These are phyloP conservation scores for Candida piceae DNA, from an alignment of 805 yeast species.

Conservation along the genomic window DNA sequence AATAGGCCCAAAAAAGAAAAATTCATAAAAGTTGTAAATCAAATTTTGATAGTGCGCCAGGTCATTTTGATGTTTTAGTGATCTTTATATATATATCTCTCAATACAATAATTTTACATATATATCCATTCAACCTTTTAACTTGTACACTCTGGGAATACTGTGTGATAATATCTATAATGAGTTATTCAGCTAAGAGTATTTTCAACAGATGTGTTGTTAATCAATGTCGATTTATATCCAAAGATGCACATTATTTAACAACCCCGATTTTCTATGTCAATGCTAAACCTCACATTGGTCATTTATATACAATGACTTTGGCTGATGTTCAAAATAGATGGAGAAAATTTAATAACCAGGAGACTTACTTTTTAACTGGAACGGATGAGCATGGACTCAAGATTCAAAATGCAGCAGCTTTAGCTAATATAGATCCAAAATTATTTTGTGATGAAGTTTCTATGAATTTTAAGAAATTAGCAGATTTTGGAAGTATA, in stretches of 20 bases:
- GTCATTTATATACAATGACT: conserved; percentile 86
- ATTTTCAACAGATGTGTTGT: too few species aligned
- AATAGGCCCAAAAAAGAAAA: too few species aligned
- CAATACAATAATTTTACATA: too few species aligned
- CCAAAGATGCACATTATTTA: conserved; percentile 35
- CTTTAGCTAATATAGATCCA: conserved; percentile 43
- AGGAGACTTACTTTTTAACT: conserved; percentile 58
- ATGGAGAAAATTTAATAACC: conserved; percentile 52
- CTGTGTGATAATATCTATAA: too few species aligned
- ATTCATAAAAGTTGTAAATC: too few species aligned
- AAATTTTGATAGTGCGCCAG: too few species aligned
- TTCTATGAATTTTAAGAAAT: conserved; percentile 53
- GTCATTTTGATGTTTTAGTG: too few species aligned
- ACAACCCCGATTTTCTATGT: conserved; percentile 96
- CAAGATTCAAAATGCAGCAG: conserved; percentile 86
- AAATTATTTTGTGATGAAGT: conserved; percentile 68
- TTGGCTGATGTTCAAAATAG: conserved; percentile 73
- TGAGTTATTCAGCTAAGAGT: too few species aligned
- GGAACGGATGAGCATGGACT: conserved; percentile 98
- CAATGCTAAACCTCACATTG: conserved; percentile 92
- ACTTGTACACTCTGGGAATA: too few species aligned
- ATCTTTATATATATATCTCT: too few species aligned
- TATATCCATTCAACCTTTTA: too few species aligned
- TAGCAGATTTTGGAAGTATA: conserved; percentile 58
- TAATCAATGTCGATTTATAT: conserved; percentile 2